Base-by-base conservation (phyloP, 495 filamentous ascomycete genomes). In the Annulohypoxylon maeteangense region DNA sequence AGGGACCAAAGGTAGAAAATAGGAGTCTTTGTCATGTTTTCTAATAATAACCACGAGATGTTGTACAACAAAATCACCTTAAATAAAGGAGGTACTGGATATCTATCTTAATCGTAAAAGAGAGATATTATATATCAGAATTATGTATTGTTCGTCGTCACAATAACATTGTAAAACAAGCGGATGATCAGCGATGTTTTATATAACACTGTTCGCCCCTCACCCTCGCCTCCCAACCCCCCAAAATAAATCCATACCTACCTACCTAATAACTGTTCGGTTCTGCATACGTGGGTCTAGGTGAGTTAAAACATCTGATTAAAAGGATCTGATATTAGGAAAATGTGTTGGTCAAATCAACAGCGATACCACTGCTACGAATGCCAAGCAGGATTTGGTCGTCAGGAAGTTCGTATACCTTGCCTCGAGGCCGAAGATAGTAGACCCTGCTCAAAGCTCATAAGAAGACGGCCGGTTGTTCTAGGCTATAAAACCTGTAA, bases 361-460 rank as follows among this genome's bases (percentile, higher is more conserved):
- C 23, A 62, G 36, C 61, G 56, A n/a, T 45, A 20, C 0, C 70
- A 69, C 20, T 73, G 70, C 57, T 69, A 62, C 31, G 70, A 73
- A 20, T 73, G 70, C 57, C 65, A 73, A 4, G 23, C 16, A 14
- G 48, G 45, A 10, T 73, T 50, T 31, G 1, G 29, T 18, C 25
- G 53, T n/a, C 54, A 12, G 7, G 11, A 22, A 10, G 40, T 53
- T 14, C 20, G 29, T 7, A 47, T 7, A 23, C 48, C 62, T 5
- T 73, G 70, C 25, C 36, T 54, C 18, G 48, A 42, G n/a, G 61
- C 32, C 40, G 42, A 57, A 44, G 42, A 31, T 20, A 42, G 44
- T 1, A 3, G 23, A 0, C 54, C 53, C 12, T 73, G 70, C 23
- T 7, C 6, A 0, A 55, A 44, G 6, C 12, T 34, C 6, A 54